phyloP scores from a whole-genome alignment of 441 rosid genomes.

The Pelargonium exstipulatum region DNA sequence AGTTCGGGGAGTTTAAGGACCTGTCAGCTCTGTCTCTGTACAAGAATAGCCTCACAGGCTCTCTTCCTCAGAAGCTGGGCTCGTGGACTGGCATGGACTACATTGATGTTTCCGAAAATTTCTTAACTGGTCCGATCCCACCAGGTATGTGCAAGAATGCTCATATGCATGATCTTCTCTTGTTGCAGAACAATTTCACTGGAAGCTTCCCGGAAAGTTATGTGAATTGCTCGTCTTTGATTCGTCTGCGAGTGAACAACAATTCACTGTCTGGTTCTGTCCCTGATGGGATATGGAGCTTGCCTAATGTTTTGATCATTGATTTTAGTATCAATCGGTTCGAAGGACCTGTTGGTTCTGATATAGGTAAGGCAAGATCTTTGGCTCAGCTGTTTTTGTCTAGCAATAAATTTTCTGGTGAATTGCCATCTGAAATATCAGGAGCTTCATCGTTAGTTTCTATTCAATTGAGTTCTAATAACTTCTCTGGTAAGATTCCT shows the following conservation, averaged over 20 bases:
- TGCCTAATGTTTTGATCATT: constrained; percentile 44
- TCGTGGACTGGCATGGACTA: constrained; percentile 31
- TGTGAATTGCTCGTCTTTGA: constrained; percentile 35
- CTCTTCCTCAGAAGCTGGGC: constrained; percentile 47
- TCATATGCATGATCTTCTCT: constrained; percentile 32
- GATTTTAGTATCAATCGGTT: constrained; percentile 44
- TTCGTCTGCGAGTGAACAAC: constrained; percentile 44
- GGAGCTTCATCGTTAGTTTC: constrained; percentile 41
- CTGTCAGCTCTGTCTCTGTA: constrained; percentile 44
- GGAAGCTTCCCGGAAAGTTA: constrained; percentile 44
- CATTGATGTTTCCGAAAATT: constrained; percentile 57
- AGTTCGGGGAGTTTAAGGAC: constrained; percentile 47
- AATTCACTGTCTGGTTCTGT: constrained; percentile 45
- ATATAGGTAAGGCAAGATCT: constrained; percentile 43
- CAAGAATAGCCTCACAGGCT: constrained; percentile 44
- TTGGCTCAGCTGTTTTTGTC: constrained; percentile 38
- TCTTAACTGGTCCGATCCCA: constrained; percentile 48
- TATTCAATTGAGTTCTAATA: constrained; percentile 33
- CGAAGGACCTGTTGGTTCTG: constrained; percentile 36
- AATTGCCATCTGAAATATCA: constrained; percentile 37
- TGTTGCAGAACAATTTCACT: constrained; percentile 45
- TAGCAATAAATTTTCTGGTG: constrained; percentile 41
- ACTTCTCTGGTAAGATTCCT: constrained; percentile 40
- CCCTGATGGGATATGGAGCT: constrained; percentile 50
- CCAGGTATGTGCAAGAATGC: constrained; percentile 56